Base-by-base conservation (phyloP, 164 flowering plant genomes). In the Kalanchoe fedtschenkoi region DNA sequence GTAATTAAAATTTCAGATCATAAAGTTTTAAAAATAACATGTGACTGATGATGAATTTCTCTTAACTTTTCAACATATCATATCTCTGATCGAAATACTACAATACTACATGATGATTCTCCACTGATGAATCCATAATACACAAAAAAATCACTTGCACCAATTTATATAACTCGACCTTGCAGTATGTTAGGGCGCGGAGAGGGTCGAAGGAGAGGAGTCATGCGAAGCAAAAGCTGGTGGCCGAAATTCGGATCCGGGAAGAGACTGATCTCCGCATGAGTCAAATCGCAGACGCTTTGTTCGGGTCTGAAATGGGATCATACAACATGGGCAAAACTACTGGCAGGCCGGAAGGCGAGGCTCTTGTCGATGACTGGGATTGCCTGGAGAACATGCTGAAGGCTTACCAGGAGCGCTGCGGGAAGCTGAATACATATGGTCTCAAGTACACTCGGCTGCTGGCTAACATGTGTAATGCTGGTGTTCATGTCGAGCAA, bases 401-500 rank as follows among this genome's bases (percentile, higher is more conserved):
- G 65, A 65, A 38, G 28, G 68, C 74, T 41, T 80, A 72, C 51
- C 71, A 78, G 71, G 30, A 56, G 3, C 37, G 71, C 14, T 80
- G 84, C 61, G 82, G 82, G 66, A 15, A 70, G 3, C 19, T 80
- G 15, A 59, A 72, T 15, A 58, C 22, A 15, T 80, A 80, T 60
- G 84, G 82, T 22, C 66, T 47, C 71, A 76, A 74, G 58, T 69
- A 80, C 61, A 68, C 68, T 63, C 61, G 81, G 34, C 56, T 73
- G 1, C 19, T 80, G 30, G 82, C 82, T 1, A 80, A 80, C 58
- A 69, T 80, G 58, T 78, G 84, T 72, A 80, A 80, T 58, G 74
- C 76, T 29, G 78, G 80, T 3, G 41, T 76, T 4, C 19, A 26
- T 29, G 54, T 1, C 42, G 72, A 76, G 42, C 72, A 69, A 28